Conservation (phyloP, 2,329 filamentous ascomycete species). For the Paecilomyces formosus region DNA sequence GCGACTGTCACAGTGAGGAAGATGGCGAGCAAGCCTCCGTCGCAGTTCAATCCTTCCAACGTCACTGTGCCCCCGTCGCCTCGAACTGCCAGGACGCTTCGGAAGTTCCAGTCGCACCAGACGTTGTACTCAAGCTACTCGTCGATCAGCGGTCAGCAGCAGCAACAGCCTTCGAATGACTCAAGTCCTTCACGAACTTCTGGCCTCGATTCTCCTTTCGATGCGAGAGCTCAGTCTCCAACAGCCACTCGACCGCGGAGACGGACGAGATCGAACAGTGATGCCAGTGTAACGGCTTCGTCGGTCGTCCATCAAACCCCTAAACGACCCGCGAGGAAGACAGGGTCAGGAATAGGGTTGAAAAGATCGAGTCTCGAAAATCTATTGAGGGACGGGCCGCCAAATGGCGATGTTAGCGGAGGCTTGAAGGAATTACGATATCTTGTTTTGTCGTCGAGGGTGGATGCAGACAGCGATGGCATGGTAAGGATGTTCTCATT, state of each 20-base stretch:
- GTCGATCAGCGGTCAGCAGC: slow-evolving; percentile 58
- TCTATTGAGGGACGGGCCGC: slow-evolving; percentile 72
- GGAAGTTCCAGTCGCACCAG: slow-evolving; percentile 70
- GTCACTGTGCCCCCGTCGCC: slow-evolving; percentile 46
- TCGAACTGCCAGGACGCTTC: slow-evolving; percentile 58
- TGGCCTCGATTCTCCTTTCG: slow-evolving; percentile 16
- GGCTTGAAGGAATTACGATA: slow-evolving; percentile 41
- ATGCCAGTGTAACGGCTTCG: slow-evolving; percentile 46
- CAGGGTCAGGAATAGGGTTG: slow-evolving; percentile 34
- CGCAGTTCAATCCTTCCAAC: slow-evolving; percentile 14
- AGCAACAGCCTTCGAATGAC: slow-evolving; percentile 18
- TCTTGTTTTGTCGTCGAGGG: slow-evolving; percentile 42
- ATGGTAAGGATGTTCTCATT: slow-evolving; percentile 35
- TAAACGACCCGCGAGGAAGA: slow-evolving; percentile 34
- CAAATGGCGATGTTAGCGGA: slow-evolving; percentile 52
- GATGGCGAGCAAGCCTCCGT: slow-evolving; percentile 16
- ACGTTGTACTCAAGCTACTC: slow-evolving; percentile 48
- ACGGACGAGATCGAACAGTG: slow-evolving; percentile 64
- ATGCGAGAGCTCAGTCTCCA: slow-evolving; percentile 19
- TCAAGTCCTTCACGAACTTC: slow-evolving; percentile 2
- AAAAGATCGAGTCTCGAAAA: slow-evolving; percentile 57
- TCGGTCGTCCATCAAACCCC: slow-evolving; percentile 15
- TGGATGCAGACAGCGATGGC: slow-evolving; percentile 46
- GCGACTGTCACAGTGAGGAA: slow-evolving; percentile 2
- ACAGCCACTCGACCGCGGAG: slow-evolving; percentile 14